A percentile compares a stretch with the other conserved stretches of the same genome.
Evolutionary conservation across 148 eudicot species (phyloP).

Genomic region (Chenopodium berlandieri): DNA sequence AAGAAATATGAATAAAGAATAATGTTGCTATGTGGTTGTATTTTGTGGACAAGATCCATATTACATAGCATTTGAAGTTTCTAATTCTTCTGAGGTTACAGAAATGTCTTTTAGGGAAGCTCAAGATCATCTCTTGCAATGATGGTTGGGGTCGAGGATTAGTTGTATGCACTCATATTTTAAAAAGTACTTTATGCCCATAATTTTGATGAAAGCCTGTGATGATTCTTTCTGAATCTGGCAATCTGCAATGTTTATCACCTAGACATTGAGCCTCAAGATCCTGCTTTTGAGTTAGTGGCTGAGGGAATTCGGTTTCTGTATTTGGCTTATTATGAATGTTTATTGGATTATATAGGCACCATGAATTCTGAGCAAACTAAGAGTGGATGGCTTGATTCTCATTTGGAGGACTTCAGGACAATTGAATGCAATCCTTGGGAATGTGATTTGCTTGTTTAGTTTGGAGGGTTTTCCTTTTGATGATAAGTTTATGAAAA

Average conservation of each 20-base stretch:
- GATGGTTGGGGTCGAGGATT: too few relatives aligned
- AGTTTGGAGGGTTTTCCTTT: neutral
- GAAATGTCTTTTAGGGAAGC: too few relatives aligned
- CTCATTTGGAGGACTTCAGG: neutral
- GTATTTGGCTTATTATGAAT: neutral
- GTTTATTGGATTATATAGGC: neutral
- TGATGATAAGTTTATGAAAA: neutral
- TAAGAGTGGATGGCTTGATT: neutral
- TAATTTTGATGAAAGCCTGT: neutral
- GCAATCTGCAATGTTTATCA: too few relatives aligned
- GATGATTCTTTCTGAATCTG: neutral
- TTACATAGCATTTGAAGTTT: too few relatives aligned
- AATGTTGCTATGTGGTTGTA: too few relatives aligned
- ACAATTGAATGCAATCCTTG: neutral
- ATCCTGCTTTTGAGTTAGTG: neutral
- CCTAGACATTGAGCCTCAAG: neutral
- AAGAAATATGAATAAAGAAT: neutral
- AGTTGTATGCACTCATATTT: too few relatives aligned
- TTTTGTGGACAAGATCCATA: too few relatives aligned
- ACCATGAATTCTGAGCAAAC: neutral
- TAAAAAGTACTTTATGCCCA: too few relatives aligned
- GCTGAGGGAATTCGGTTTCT: neutral
- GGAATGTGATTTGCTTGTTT: neutral
- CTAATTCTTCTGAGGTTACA: too few relatives aligned
- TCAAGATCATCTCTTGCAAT: too few relatives aligned